A percentile compares a stretch with the other conserved stretches of the same genome.
phyloP scores from a whole-genome alignment of 2,329 filamentous ascomycete species.

The Paraphaeosphaeria minitans region DNA sequence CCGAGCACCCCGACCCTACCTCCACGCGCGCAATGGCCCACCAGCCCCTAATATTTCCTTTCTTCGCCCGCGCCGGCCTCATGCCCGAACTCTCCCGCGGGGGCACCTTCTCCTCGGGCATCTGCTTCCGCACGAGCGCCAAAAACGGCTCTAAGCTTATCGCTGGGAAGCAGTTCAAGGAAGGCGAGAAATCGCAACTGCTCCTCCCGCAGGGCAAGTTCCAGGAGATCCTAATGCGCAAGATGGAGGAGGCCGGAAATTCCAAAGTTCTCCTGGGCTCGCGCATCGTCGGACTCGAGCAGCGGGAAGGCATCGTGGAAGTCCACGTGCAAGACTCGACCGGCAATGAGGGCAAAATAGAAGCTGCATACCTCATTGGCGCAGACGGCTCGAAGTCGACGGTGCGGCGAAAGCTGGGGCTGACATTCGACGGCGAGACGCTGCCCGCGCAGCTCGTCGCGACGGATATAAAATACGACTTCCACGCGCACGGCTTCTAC shows the following conservation, averaged over 20 bases:
- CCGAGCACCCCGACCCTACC: conserved; percentile 25
- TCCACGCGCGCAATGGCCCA: conserved; percentile 52
- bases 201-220: conserved; percentile 41
- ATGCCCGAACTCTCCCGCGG: conserved; percentile 41
- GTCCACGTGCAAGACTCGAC: conserved; percentile 14
- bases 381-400: conserved; percentile 37
- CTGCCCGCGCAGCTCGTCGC: conserved; percentile 47
- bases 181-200: conserved; percentile 32
- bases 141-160: conserved; percentile 32
- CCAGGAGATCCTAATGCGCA: conserved; percentile 30
- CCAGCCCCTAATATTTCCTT: conserved; percentile 48
- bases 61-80: conserved; percentile 45
- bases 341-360: conserved; percentile 19
- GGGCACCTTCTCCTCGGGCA: conserved; percentile 27
- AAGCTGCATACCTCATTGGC: conserved; percentile 36
- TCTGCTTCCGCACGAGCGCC: conserved; percentile 38
- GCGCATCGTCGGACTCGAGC: conserved; percentile 21
- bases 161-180: conserved; percentile 31
- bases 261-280: conserved; percentile 29
- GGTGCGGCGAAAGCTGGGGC: conserved; percentile 24
- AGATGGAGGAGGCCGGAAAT: conserved; percentile 16
- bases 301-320: conserved; percentile 14
- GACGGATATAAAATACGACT: conserved; percentile 46
- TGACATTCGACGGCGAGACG: conserved; percentile 41
- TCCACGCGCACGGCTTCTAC: conserved; percentile 45